Evolutionary conservation across 2,329 filamentous ascomycete genomes (phyloP).

Genomic region (Rachicladosporium sp.): DNA sequence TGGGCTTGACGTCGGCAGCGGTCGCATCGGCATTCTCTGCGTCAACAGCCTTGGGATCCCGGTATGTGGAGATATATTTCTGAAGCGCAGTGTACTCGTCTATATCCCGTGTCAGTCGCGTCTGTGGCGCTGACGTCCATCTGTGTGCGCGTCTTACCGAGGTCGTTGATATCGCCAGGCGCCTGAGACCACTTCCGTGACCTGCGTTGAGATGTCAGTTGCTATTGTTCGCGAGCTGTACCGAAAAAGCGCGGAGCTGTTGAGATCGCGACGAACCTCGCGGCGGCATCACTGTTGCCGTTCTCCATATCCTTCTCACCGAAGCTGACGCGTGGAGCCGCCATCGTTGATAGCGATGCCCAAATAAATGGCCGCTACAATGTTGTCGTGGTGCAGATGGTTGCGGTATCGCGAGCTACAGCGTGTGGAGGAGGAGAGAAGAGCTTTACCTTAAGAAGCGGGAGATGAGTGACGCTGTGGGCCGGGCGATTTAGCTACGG

Average conservation of each 20-base stretch:
- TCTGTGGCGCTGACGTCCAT: slow-evolving; percentile 1
- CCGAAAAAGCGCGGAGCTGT: slow-evolving; percentile 1
- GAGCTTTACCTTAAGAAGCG: slow-evolving; percentile 5
- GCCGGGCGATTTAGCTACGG: too few species aligned
- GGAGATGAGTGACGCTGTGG: neutral
- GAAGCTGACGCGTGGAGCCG: slow-evolving; percentile 27
- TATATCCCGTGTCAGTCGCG: slow-evolving; percentile 18
- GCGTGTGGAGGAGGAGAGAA: slow-evolving; percentile 7
- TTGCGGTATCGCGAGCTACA: neutral
- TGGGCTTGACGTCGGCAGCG: slow-evolving; percentile 34
- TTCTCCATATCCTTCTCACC: slow-evolving; percentile 28
- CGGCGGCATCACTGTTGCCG: slow-evolving; percentile 19
- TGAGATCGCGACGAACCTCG: slow-evolving; percentile 9
- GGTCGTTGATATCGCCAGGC: slow-evolving; percentile 31
- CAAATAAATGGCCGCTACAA: slow-evolving; percentile 20
- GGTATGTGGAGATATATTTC: slow-evolving; percentile 56
- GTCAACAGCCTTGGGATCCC: slow-evolving; percentile 42
- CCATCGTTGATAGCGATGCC: slow-evolving; percentile 22
- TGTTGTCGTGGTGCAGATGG: too few species aligned
- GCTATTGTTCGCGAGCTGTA: neutral
- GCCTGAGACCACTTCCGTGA: slow-evolving; percentile 29
- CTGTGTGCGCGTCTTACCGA: slow-evolving; percentile 15
- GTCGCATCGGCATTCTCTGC: slow-evolving; percentile 28
- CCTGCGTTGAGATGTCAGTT: slow-evolving; percentile 8
- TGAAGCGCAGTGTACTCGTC: slow-evolving; percentile 56